These are phyloP conservation scores for Nakazawaea ambrosiae DNA, from an alignment of 805 yeast genomes.

Conservation along the genomic window DNA sequence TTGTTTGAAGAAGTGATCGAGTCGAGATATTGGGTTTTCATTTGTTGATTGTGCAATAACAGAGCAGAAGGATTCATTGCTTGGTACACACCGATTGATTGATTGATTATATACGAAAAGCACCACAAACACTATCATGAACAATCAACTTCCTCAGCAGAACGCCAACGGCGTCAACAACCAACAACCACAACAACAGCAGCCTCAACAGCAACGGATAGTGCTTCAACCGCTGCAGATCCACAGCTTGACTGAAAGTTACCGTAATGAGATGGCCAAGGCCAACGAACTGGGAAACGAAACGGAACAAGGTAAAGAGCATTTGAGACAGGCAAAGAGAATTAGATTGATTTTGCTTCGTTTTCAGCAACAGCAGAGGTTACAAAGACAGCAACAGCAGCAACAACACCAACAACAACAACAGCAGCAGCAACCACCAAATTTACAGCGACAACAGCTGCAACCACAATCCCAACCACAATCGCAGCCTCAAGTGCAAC, in stretches of 20 bases:
- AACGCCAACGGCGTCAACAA: slow-evolving; percentile 12
- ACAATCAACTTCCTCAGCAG: slow-evolving; percentile 13
- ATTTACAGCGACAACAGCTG: neutral
- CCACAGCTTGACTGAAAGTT: slow-evolving; percentile 52
- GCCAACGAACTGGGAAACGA: slow-evolving; percentile 58
- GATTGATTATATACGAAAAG: too few relatives aligned
- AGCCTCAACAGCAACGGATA: slow-evolving; percentile 16
- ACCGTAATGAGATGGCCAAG: slow-evolving; percentile 49
- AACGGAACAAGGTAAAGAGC: slow-evolving; percentile 56
- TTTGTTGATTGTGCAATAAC: too few relatives aligned
- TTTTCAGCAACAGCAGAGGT: slow-evolving; percentile 40
- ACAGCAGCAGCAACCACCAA: slow-evolving; percentile 1
- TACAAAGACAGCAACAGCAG: slow-evolving; percentile 18
- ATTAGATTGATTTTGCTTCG: slow-evolving; percentile 54
- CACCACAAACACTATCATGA: too few relatives aligned
- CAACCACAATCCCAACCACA: neutral
- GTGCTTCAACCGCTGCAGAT: slow-evolving; percentile 38
- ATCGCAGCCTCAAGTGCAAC: neutral
- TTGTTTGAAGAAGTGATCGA: too few relatives aligned
- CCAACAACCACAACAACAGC: slow-evolving; percentile 14
- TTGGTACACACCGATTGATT: too few relatives aligned
- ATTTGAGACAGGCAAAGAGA: slow-evolving; percentile 53
- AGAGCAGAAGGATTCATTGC: too few relatives aligned
- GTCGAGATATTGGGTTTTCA: too few relatives aligned
- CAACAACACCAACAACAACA: slow-evolving; percentile 18